Evolutionary conservation across 352 stramenopile genomes (phyloP), one percentile per base, ranked within the genome.

Genomic region (Lagenidium giganteum): DNA sequence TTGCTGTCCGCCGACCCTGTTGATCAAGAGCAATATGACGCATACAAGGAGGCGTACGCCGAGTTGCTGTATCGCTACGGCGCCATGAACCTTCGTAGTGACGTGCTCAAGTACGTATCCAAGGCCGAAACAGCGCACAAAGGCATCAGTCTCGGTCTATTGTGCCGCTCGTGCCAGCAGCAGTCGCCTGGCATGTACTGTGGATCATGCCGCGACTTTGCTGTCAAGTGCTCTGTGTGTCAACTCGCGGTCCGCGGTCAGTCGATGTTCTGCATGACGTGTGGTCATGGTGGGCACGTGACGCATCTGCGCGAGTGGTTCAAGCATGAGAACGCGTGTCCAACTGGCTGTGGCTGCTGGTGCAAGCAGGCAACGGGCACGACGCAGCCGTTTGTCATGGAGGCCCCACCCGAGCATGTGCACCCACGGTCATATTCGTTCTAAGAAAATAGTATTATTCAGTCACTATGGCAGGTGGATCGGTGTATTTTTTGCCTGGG

Each of bases 251-350:
- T 94, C 30, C 73, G 82, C 22, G 82, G 82, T 1, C 76, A 94
- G 47, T 89, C 76, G 16, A 89, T 91, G 77, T 92, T 85, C 44
- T 94, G 82, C 47, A 83, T 93, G 59, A 84, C 70, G 0, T 94
- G 82, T 33, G 82, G 82, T 20, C 82, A 94, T 41, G 82, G 82
- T 20, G 82, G 82, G 36, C 82, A 94, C 37, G 67, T 67, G 4
- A 45, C 61, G 27, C 82, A 94, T 40, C 47, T 92, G 17, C 76
- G 70, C 39, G 70, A 72, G 25, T 94, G 82, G 82, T 94, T 94
- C 42, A 69, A 78, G 18, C 42, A 62, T 5, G 77, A 92, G 48
- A 78, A 71, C 11, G 56, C 67, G 24, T 93, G 82, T 47, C 82
- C 82, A 0, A 93, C 82, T 1, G 82, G 82, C 33, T 93, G 82